Conservation (phyloP, 345 rosid species). For the Kernera saxatilis region DNA sequence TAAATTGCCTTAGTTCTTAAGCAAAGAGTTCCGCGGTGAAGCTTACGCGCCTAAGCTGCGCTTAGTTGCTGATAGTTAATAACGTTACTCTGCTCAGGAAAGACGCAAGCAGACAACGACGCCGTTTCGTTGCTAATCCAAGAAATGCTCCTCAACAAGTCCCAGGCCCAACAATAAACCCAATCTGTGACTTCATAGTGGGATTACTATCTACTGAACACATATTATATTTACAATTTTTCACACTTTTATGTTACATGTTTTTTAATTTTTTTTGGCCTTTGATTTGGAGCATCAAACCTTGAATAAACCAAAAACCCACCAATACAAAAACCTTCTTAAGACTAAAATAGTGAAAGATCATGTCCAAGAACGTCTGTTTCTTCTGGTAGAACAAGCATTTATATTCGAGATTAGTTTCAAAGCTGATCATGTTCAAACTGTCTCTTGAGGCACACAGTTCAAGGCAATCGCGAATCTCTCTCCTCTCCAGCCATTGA, state of each 20-base stretch:
- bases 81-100: background rate
- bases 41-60: background rate
- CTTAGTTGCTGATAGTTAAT: background rate
- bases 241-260: no score
- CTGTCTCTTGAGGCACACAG: background rate
- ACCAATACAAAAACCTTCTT: background rate
- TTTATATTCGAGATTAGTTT: background rate
- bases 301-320: background rate
- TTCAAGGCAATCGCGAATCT: constrained; percentile 15
- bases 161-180: background rate
- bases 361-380: background rate
- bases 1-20: no score
- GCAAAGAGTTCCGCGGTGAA: no score
- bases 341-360: background rate
- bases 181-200: background rate
- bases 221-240: no score
- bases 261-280: no score
- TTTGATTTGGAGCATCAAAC: background rate
- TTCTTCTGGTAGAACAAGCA: constrained; percentile 3
- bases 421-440: constrained; percentile 19
- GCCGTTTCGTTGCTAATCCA: background rate
- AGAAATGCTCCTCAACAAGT: background rate
- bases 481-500: constrained; percentile 22
- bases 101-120: background rate
- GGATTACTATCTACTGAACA: no score